These are phyloP conservation scores for Vigna reflexopilosa DNA, from an alignment of 306 rosid genomes.

Conservation along the genomic window DNA sequence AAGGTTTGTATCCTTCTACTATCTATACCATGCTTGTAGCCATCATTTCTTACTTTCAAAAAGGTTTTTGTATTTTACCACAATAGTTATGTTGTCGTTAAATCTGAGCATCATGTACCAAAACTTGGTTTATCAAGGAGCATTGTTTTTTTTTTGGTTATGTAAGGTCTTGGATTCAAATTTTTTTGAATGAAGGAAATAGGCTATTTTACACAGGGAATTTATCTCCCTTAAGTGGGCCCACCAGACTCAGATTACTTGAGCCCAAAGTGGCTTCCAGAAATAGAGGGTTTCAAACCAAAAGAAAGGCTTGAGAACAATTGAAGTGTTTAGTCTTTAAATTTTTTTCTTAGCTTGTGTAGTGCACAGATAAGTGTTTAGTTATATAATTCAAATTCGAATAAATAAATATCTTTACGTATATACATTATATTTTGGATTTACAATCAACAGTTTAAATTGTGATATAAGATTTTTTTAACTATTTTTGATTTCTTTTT, in stretches of 20 bases:
- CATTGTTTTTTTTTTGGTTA: neutral
- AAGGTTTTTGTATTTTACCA: neutral
- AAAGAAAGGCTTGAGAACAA: conserved; percentile 14
- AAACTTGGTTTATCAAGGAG: conserved; percentile 2
- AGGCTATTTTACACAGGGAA: neutral
- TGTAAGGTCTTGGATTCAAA: neutral
- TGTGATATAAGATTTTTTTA: neutral
- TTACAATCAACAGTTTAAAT: neutral
- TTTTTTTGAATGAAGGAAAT: neutral
- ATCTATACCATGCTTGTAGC: conserved; percentile 27
- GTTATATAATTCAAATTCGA: neutral
- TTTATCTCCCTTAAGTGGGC: neutral
- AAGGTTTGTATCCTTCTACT: conserved; percentile 63
- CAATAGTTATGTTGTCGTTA: conserved; percentile 12
- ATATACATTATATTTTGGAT: neutral
- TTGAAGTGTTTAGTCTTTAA: conserved; percentile 24
- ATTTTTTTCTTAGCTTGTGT: conserved; percentile 2
- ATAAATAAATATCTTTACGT: neutral
- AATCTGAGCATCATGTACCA: conserved; percentile 11
- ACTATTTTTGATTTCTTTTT: neutral
- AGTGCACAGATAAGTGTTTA: neutral
- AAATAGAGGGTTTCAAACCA: neutral
- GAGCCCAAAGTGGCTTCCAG: neutral
- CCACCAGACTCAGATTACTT: neutral
- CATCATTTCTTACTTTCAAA: conserved; percentile 20